Conservation (phyloP, 202 grass and related monocot species). For the Setaria italica region DNA sequence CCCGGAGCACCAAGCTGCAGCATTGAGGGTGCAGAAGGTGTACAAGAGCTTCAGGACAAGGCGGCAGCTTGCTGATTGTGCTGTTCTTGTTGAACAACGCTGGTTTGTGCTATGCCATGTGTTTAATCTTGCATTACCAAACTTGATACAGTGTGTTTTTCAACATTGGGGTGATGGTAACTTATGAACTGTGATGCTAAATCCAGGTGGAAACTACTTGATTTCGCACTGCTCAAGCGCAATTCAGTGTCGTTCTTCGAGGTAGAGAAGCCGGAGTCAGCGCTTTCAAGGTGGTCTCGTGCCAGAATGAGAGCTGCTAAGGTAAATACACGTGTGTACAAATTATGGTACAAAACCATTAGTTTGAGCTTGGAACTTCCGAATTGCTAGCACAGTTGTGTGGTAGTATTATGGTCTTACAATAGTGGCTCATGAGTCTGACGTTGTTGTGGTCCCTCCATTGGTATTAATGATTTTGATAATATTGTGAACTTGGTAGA, state of each 20-base stretch:
- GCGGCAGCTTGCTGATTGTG: constrained; percentile 89
- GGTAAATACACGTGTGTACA: constrained; percentile 51
- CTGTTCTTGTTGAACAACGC: constrained; percentile 87
- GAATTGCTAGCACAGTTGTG: background rate
- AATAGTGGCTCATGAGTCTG: background rate
- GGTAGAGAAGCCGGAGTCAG: constrained; percentile 72
- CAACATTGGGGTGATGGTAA: background rate
- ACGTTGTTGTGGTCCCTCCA: background rate
- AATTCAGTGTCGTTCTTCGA: constrained; percentile 92
- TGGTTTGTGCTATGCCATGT: constrained; percentile 59
- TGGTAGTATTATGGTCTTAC: background rate
- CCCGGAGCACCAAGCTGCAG: constrained; percentile 72
- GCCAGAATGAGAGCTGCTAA: constrained; percentile 83
- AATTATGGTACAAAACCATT: constrained; percentile 10
- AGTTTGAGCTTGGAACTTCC: constrained; percentile 20
- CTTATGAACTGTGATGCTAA: constrained; percentile 7
- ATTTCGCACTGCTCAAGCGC: constrained; percentile 78
- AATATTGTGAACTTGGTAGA: constrained; percentile 12
- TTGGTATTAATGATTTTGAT: background rate
- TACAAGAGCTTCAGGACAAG: constrained; percentile 95
- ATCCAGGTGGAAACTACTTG: constrained; percentile 88
- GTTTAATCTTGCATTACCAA: constrained; percentile 3
- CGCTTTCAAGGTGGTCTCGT: constrained; percentile 81
- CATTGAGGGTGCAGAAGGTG: constrained; percentile 85
- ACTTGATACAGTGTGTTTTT: constrained; percentile 4